Conservation (phyloP, 139 green algal species). For the Zygnema cylindricum region DNA sequence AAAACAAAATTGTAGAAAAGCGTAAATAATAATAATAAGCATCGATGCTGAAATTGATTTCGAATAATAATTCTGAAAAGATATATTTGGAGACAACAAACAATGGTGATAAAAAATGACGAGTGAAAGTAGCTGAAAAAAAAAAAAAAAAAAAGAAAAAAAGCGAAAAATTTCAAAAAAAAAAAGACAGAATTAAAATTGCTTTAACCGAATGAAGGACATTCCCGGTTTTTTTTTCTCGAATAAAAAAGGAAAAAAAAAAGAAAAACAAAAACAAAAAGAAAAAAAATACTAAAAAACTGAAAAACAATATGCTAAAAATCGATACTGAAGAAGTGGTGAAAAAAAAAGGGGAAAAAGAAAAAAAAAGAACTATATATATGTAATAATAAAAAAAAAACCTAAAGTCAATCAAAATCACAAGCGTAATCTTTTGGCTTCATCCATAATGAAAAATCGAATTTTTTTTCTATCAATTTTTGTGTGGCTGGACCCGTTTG, state of each 20-base stretch:
- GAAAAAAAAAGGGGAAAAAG: not conserved
- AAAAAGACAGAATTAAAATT: not conserved
- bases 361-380: not conserved
- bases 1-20: too few species aligned
- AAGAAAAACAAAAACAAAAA: not conserved
- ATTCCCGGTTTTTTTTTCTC: not conserved
- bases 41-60: too few species aligned
- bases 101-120: not conserved
- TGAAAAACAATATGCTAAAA: not conserved
- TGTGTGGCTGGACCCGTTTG: slow-evolving; percentile 37
- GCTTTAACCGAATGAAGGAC: not conserved
- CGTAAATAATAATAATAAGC: too few species aligned
- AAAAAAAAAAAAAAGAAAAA: not conserved
- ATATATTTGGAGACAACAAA: not conserved
- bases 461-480: slow-evolving; percentile 28
- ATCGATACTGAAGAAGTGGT: not conserved
- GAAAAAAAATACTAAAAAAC: not conserved
- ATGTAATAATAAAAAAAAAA: not conserved
- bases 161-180: not conserved
- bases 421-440: slow-evolving; percentile 49
- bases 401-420: slow-evolving; percentile 23
- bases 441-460: slow-evolving; percentile 48
- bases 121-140: not conserved
- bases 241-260: not conserved
- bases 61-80: not conserved